Base-by-base conservation (phyloP, 2,329 filamentous ascomycete species). In the Stemphylium vesicarium region DNA sequence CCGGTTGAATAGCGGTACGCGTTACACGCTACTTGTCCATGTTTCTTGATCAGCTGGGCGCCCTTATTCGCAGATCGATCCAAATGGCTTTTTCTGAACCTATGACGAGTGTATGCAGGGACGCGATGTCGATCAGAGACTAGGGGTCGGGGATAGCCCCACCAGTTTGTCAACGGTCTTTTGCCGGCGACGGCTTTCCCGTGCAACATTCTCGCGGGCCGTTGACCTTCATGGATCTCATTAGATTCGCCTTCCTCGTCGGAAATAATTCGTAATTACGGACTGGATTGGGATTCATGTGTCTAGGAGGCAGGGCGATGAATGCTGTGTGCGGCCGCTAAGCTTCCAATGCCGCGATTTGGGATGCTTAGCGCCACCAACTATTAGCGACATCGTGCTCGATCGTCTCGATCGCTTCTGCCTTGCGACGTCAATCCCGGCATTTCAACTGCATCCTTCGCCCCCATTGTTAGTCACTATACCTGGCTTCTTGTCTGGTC, bases 21-120 rank as follows among this genome's bases (percentile, higher is more conserved):
- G 41, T 41, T 54, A 38, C 39, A 45, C 24, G 44, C 50, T 50
- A 43, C 40, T 26, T 18, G 20, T 10, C 12, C 29, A 24, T 40
- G n/a, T 54, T 57, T 47, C 56, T 62, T 63, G 61, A 51, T 63
- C 51, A 62, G 35, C 45, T 45, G 58, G 55, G 44, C 45, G 49
- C 29, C 32, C 24, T 31, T 35, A 31, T 26, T 13, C 42, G 26
- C 50, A 43, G 51, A 31, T 49, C 33, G 52, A 29, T 41, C 24
- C 22, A 37, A 35, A 42, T 13, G 39, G 29, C 35, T 43, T 45
- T 41, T 31, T 44, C 26, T 46, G n/a, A 24, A 36, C 42, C 46
- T 61, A 63, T 64, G 61, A 64, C 61, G 56, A 60, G 52, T 60
- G 44, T 46, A 41, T 58, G 61, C 61, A 60, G 53, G 45, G 42